Base-by-base conservation (phyloP, 345 rosid genomes). In the Populus simonii region DNA sequence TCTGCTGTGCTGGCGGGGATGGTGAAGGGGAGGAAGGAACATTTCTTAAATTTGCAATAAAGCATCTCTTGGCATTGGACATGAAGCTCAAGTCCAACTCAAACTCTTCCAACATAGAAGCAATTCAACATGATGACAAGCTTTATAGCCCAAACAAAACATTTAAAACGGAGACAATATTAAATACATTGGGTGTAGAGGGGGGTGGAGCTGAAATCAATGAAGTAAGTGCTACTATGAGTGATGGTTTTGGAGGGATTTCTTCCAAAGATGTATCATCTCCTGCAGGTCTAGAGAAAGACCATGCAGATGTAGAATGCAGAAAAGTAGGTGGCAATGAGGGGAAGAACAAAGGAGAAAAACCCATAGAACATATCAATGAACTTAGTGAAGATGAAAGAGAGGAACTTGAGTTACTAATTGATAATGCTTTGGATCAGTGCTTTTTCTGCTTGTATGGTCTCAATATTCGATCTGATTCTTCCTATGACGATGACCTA, bases 401-500 rank as follows among this genome's bases (percentile, higher is more conserved):
- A 76, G 95, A 96, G 86, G 95, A 96, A 78, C 92, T 93, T 83
- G 99, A 96, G 87, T 81, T 79, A 80, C 87, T 87, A 77, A 89
- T 90, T 82, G 97, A 93, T 79, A 91, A 89, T 81, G 93, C 97
- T 75, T 86, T 96, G 84, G 99, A 92, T 84, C 99, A 92, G 82
- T 93, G 99, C 78, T 92, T 96, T 83, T 96, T 92, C 88, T 96
- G 99, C 84, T 84, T 96, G 74, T 96, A 96, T 82, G 98, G 99
- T 84, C 92, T 96, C 77, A 96, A 92, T 85, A 92, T 96, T 81
- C 90, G 97, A 89, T 90, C 89, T 57, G 97, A 96, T 84, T 86
- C 96, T 70, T 89, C 94, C 43, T 89, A 88, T 78, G 97, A 96
- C 68, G 99, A 90, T 85, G 97, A 96, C 80, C 88, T 96, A 83